Evolutionary conservation across 2,329 filamentous ascomycete species (phyloP).

Genomic region (Calonectria leucothoes): DNA sequence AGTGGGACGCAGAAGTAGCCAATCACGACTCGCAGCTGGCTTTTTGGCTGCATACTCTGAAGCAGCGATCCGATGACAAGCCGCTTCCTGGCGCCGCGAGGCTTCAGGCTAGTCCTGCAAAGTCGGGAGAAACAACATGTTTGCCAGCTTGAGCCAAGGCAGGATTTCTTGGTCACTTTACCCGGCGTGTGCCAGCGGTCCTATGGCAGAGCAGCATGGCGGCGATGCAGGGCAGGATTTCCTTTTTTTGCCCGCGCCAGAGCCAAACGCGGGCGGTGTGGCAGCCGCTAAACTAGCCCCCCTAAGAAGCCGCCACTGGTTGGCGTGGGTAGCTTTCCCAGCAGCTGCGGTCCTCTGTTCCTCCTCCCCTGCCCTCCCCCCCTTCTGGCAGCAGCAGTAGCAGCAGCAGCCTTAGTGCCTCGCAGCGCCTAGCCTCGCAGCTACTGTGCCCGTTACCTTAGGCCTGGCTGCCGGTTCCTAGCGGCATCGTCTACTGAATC

Average conservation of each 20-base stretch:
- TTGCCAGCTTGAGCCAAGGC: background rate
- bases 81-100: background rate
- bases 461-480: background rate
- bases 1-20: constrained; percentile 3
- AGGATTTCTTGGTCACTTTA: background rate
- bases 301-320: constrained; percentile 4
- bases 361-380: too few relatives aligned
- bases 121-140: background rate
- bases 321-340: background rate
- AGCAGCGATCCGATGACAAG: constrained; percentile 15
- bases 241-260: constrained; percentile 37
- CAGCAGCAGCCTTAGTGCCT: background rate
- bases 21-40: background rate
- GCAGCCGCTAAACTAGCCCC: constrained; percentile 33
- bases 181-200: constrained; percentile 19
- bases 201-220: background rate
- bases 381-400: too few relatives aligned
- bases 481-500: background rate
- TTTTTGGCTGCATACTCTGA: background rate
- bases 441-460: constrained; percentile 6
- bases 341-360: background rate
- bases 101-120: constrained; percentile 1
- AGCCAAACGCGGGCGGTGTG: constrained; percentile 43
- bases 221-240: constrained; percentile 17
- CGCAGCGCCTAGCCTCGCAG: background rate